Base-by-base conservation (phyloP, 345 rosid genomes). In the Populus deltoides region DNA sequence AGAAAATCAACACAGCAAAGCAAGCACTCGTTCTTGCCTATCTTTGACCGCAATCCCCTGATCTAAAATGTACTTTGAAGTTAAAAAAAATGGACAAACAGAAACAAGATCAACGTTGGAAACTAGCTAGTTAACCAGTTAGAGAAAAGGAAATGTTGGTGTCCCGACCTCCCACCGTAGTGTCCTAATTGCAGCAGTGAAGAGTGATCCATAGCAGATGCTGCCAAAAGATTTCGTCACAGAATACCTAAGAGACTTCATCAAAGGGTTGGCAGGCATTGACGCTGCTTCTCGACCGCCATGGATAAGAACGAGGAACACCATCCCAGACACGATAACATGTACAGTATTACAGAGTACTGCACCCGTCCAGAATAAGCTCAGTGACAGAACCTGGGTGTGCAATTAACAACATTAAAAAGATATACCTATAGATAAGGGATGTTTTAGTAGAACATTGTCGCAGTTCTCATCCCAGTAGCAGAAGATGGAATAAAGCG, bases 301-400 rank as follows among this genome's bases (percentile, higher is more conserved):
- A 77, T 91, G 93, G 80, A 88, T 88, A 66, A 96, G 97, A 87
- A 91, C 97, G 33, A 92, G 91, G 87, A 93, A 93, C 81, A 96
- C 97, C 88, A 93, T 85, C 59, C 98, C 98, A 51, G 98, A 96
- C 29, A 91, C 99, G 84, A 96, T 93, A 72, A 96, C 99, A 83
- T 96, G 98, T 41, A 96, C 93, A 43, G 94, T 92, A 73, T 96
- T 96, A 75, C 98, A 93, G 18, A 96, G 85, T 68, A 96, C 98
- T 67, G 98, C 99, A 61, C 97, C 99, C 0, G 98, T 93, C 99
- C 99, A 93, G 80, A 93, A 96, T 77, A 96, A 90, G 89, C 98
- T 96, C 75, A 92, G 84, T 72, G 97, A 93, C 78, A 96, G 88
- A 80, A 91, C 91, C 99, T 96, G 93, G 84, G 79, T 49, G 76